These are phyloP conservation scores for Gypsophila paniculata DNA, from an alignment of 179 eudicot species.

Conservation along the genomic window DNA sequence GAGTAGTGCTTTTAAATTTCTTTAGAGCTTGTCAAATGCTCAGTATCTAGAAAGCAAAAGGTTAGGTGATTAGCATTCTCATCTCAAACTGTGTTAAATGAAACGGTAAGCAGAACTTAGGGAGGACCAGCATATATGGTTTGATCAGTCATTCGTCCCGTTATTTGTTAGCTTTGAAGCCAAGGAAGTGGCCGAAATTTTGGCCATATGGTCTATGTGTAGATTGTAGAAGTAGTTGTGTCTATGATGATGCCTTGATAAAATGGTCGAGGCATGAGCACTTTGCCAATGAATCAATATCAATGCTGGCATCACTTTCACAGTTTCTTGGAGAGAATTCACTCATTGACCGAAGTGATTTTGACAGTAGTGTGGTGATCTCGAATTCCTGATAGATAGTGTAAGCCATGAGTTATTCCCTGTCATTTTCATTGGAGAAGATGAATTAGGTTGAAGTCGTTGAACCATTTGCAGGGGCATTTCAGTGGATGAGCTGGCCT, in stretches of 20 bases:
- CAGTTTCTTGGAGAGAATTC: background rate
- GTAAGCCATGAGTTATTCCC: background rate
- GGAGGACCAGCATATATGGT: background rate
- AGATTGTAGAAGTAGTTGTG: too few relatives aligned
- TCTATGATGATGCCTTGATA: too few relatives aligned
- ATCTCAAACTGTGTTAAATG: background rate
- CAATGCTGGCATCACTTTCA: background rate
- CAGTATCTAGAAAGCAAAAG: background rate
- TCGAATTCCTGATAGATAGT: background rate
- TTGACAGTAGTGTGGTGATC: background rate
- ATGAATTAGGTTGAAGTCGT: slow-evolving; percentile 5
- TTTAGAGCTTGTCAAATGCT: background rate
- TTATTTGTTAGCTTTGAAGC: background rate
- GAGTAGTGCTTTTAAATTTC: background rate
- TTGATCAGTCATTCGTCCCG: background rate
- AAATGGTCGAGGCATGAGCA: too few relatives aligned
- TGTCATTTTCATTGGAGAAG: background rate
- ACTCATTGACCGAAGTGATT: background rate
- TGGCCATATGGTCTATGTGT: too few relatives aligned
- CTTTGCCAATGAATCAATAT: background rate
- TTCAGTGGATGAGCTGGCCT: slow-evolving; percentile 57
- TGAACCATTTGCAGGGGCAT: slow-evolving; percentile 35
- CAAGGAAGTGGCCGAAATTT: too few relatives aligned
- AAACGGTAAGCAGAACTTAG: background rate
- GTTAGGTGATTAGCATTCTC: background rate